These are phyloP conservation scores for Dichomitus squalens DNA, from an alignment of 1,284 basidiomycete species.

Conservation along the genomic window DNA sequence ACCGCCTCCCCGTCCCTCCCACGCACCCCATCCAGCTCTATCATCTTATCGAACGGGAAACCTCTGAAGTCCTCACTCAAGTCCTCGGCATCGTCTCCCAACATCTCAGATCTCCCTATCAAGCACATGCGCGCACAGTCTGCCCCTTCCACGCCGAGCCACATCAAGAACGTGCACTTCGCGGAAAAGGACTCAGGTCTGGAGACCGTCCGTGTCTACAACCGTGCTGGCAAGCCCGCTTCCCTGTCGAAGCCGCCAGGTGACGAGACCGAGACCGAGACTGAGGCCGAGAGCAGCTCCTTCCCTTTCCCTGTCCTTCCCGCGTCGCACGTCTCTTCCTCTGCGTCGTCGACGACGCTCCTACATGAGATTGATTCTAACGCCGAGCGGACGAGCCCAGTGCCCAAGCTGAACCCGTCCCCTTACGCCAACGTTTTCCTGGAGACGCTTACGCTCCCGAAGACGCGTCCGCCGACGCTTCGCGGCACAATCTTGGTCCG, in stretches of 20 bases:
- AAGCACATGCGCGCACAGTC: slow-evolving; percentile 54
- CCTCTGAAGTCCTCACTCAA: slow-evolving; percentile 91
- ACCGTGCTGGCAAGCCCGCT: slow-evolving; percentile 77
- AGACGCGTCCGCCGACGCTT: slow-evolving; percentile 45
- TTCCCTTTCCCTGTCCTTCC: slow-evolving; percentile 29
- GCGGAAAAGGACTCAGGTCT: slow-evolving; percentile 66
- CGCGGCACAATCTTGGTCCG: slow-evolving; percentile 64
- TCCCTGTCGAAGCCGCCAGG: slow-evolving; percentile 62
- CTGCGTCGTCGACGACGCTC: slow-evolving; percentile 24
- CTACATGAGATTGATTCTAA: slow-evolving; percentile 46
- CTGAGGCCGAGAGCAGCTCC: slow-evolving; percentile 52
- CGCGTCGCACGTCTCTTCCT: slow-evolving; percentile 19
- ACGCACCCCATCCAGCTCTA: slow-evolving; percentile 32
- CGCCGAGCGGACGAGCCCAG: slow-evolving; percentile 38
- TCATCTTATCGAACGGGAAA: slow-evolving; percentile 83
- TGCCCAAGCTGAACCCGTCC: slow-evolving; percentile 42
- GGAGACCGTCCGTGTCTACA: slow-evolving; percentile 85
- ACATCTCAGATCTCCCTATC: slow-evolving; percentile 50
- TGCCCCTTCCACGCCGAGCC: slow-evolving; percentile 70
- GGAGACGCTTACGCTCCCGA: slow-evolving; percentile 49
- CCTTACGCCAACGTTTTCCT: slow-evolving; percentile 48
- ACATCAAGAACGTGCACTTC: slow-evolving; percentile 91
- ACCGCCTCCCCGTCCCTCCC: slow-evolving; percentile 27
- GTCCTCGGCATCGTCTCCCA: slow-evolving; percentile 58
- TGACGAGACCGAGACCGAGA: slow-evolving; percentile 82